These are phyloP conservation scores for Penicillium occitanis DNA, from an alignment of 2,329 filamentous ascomycete genomes.

Conservation along the genomic window DNA sequence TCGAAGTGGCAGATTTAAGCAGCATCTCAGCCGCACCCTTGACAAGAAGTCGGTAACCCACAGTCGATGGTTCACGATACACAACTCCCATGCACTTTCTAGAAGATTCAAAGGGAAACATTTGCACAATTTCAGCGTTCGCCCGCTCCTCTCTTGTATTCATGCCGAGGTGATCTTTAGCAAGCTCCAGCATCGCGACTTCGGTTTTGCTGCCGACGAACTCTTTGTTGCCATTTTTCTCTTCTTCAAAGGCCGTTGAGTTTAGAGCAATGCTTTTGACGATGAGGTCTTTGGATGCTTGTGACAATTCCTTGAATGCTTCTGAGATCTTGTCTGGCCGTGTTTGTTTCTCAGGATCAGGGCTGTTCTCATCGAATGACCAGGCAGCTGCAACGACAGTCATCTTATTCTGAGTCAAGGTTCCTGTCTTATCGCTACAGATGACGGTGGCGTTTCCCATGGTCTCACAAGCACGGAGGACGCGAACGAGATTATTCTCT, in stretches of 20 bases:
- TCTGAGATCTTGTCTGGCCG: not conserved
- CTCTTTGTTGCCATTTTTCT: slow-evolving; percentile 55
- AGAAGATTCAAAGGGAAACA: slow-evolving; percentile 73
- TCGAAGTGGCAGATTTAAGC: slow-evolving; percentile 36
- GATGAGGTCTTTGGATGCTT: slow-evolving; percentile 37
- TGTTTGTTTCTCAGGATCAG: slow-evolving; percentile 1
- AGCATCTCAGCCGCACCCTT: slow-evolving; percentile 52
- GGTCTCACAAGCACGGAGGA: slow-evolving; percentile 75
- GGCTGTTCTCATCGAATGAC: slow-evolving; percentile 24
- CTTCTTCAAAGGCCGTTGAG: slow-evolving; percentile 74
- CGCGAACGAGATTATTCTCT: slow-evolving; percentile 74
- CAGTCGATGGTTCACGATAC: slow-evolving; percentile 37
- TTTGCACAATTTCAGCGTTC: slow-evolving; percentile 61
- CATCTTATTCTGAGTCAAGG: slow-evolving; percentile 73
- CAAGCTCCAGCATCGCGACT: slow-evolving; percentile 70
- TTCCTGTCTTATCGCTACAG: slow-evolving; percentile 78
- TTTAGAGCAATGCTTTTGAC: slow-evolving; percentile 47
- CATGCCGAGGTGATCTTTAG: slow-evolving; percentile 57
- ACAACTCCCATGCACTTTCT: slow-evolving; percentile 65
- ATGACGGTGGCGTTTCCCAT: slow-evolving; percentile 80
- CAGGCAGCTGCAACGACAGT: slow-evolving; percentile 69
- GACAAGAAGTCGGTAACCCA: slow-evolving; percentile 46
- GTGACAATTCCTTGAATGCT: slow-evolving; percentile 33
- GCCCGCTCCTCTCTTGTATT: slow-evolving; percentile 60
- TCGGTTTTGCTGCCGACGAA: slow-evolving; percentile 80